These are phyloP conservation scores for Metschnikowia proteae DNA, from an alignment of 805 yeast species.

Conservation along the genomic window DNA sequence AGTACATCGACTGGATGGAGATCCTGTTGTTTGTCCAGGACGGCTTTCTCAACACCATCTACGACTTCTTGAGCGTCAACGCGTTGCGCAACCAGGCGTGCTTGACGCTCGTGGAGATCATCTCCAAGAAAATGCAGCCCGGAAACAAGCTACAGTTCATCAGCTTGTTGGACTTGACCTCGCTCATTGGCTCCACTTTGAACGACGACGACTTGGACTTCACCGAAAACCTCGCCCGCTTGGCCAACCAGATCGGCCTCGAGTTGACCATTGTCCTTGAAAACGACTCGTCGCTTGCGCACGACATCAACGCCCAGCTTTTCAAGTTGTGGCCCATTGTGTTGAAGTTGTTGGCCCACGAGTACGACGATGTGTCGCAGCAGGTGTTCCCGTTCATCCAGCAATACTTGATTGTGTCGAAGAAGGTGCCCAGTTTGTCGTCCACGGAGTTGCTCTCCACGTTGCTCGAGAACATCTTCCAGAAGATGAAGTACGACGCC, in stretches of 20 bases:
- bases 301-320: slow-evolving; percentile 38
- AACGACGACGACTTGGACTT: slow-evolving; percentile 59
- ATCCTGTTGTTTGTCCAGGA: slow-evolving; percentile 65
- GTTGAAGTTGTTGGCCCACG: slow-evolving; percentile 69
- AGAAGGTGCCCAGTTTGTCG: slow-evolving; percentile 43
- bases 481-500: slow-evolving; percentile 79
- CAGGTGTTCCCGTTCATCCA: slow-evolving; percentile 81
- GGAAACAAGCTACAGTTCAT: slow-evolving; percentile 66
- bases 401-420: slow-evolving; percentile 66
- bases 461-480: slow-evolving; percentile 63
- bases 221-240: slow-evolving; percentile 69
- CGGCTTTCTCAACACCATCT: slow-evolving; percentile 54
- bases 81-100: slow-evolving; percentile 57
- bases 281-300: slow-evolving; percentile 41
- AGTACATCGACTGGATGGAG: slow-evolving; percentile 91
- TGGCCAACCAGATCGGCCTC: slow-evolving; percentile 67
- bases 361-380: slow-evolving; percentile 81
- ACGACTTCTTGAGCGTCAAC: slow-evolving; percentile 49
- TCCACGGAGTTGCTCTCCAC: slow-evolving; percentile 53
- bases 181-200: slow-evolving; percentile 40
- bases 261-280: slow-evolving; percentile 70
- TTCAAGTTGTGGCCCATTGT: slow-evolving; percentile 68
- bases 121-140: slow-evolving; percentile 76
- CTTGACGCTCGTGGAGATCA: slow-evolving; percentile 55
- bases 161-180: slow-evolving; percentile 62